Percentiles rank a stretch among this genome's conserved stretches.
phyloP scores from a whole-genome alignment of 23 red algal genomes.

The Agarophyton chilense region DNA sequence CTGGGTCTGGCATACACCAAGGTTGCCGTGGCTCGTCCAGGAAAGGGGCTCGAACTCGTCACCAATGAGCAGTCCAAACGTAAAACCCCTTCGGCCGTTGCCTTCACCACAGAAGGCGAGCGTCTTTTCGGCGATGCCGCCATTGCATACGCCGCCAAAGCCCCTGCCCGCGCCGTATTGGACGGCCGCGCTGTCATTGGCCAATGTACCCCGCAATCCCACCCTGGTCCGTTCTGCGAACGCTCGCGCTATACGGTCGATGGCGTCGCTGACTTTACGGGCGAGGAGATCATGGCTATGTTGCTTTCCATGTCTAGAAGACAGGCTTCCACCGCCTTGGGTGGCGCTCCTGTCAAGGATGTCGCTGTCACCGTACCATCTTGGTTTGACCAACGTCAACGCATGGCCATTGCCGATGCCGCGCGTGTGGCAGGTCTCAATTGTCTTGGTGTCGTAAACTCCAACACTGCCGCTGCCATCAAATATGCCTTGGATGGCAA shows the following conservation, averaged over 20 bases:
- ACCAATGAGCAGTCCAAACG: slow-evolving; percentile 94
- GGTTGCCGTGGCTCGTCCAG: slow-evolving; percentile 70
- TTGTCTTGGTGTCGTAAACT: slow-evolving; percentile 77
- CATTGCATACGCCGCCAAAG: slow-evolving; percentile 74
- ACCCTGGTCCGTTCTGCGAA: slow-evolving; percentile 11
- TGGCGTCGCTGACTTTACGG: slow-evolving; percentile 43
- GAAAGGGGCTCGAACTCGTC: slow-evolving; percentile 83
- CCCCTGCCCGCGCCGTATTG: slow-evolving; percentile 61
- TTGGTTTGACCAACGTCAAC: slow-evolving; percentile 77
- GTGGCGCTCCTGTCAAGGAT: slow-evolving; percentile 69
- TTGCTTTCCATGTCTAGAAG: slow-evolving; percentile 56
- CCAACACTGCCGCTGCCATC: slow-evolving; percentile 87
- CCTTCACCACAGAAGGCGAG: slow-evolving; percentile 87
- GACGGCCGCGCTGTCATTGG: slow-evolving; percentile 71
- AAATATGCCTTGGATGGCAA: slow-evolving; percentile 86
- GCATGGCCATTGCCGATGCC: slow-evolving; percentile 72
- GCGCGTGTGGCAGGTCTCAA: slow-evolving; percentile 78
- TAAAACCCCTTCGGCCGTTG: slow-evolving; percentile 90
- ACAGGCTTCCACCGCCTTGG: slow-evolving; percentile 46
- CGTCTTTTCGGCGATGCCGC: slow-evolving; percentile 96
- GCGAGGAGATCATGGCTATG: slow-evolving; percentile 80
- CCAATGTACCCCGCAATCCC: not conserved
- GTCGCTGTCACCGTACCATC: slow-evolving; percentile 83
- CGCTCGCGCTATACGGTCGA: slow-evolving; percentile 14
- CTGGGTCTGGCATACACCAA: slow-evolving; percentile 66